phyloP scores from a whole-genome alignment of 2,329 filamentous ascomycete genomes.

The Colletotrichum abscissum region DNA sequence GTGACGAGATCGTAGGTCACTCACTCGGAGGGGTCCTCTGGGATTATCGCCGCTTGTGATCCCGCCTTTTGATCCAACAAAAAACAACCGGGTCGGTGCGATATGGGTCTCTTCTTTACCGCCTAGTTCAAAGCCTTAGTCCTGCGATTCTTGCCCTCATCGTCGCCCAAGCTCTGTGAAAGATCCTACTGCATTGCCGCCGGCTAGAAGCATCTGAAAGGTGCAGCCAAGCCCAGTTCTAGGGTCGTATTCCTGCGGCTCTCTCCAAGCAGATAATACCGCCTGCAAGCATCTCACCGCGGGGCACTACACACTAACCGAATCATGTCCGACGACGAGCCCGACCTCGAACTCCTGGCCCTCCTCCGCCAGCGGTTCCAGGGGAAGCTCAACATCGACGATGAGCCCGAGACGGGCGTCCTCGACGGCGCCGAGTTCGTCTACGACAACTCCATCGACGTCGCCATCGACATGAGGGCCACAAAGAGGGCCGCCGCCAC shows the following conservation, averaged over 20 bases:
- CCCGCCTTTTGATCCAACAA: slow-evolving; percentile 18
- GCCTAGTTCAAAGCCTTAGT: slow-evolving; percentile 23
- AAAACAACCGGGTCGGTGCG: slow-evolving; percentile 34
- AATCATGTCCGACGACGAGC: slow-evolving; percentile 91
- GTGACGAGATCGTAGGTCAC: slow-evolving; percentile 9
- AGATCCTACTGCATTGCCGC: slow-evolving; percentile 19
- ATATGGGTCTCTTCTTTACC: slow-evolving; percentile 23
- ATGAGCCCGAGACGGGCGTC: slow-evolving; percentile 82
- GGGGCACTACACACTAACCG: not conserved
- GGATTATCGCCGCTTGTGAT: slow-evolving; percentile 24
- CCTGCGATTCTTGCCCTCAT: slow-evolving; percentile 12
- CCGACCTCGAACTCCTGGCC: slow-evolving; percentile 86
- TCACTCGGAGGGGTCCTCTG: slow-evolving; percentile 2
- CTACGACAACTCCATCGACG: slow-evolving; percentile 92
- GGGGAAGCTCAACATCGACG: slow-evolving; percentile 63
- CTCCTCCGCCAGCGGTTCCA: slow-evolving; percentile 85
- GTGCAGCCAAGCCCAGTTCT: slow-evolving; percentile 17
- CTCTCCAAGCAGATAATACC: not conserved
- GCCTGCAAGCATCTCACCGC: not conserved
- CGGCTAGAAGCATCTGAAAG: slow-evolving; percentile 21
- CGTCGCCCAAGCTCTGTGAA: slow-evolving; percentile 16
- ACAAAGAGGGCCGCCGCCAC: slow-evolving; percentile 84
- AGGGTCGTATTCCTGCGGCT: not conserved
- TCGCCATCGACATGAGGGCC: slow-evolving; percentile 85
- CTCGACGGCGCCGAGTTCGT: slow-evolving; percentile 86